Evolutionary conservation across 495 filamentous ascomycete genomes (phyloP), one percentile per base, ranked within the genome.

Genomic region (Entonaema liquescens): DNA sequence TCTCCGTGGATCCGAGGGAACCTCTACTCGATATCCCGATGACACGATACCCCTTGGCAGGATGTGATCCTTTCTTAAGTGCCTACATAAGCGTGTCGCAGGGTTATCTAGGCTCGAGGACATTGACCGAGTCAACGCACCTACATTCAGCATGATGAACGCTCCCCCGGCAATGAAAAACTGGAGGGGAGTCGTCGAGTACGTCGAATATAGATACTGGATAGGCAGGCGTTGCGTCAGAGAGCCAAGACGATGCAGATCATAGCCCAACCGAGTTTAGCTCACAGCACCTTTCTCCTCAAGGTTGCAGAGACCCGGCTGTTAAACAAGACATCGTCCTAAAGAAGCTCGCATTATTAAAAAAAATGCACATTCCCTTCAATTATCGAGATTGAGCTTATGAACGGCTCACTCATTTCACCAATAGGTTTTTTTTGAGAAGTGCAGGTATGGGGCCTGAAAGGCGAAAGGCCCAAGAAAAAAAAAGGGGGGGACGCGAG

Each of bases 201-300:
- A 42, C 29, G 13, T n/a, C 19, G 42, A 47, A 53, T 53, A 35
- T 72, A 67, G 25, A 63, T 68, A 50, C 65, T 62, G 61, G 70
- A 73, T 55, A 65, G 70, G 62, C 50, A 64, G 65, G 57, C 61
- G 65, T 69, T 73, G 70, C 70, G 70, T 73, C 70, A 73, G 65
- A 69, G 65, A 57, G 35, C 33, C 62, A 52, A 62, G 35, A 58
- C 15, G 35, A 44, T 15, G 70, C 38, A 73, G 70, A 73, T 73
- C 70, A 31, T 62, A 50, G 19, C 70, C 65, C 19, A 49, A 66
- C 62, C 0, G 38, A 36, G 70, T 21, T 29, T 73, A 66, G 61
- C 36, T 29, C 6, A 49, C 35, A 50, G 62, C 53, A 68, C 57
- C 61, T 52, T 31, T 73, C 70, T 68, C 61, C 55, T 68, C 60